These are phyloP conservation scores for Lepidium africanum DNA, from an alignment of 345 rosid genomes.

Conservation along the genomic window DNA sequence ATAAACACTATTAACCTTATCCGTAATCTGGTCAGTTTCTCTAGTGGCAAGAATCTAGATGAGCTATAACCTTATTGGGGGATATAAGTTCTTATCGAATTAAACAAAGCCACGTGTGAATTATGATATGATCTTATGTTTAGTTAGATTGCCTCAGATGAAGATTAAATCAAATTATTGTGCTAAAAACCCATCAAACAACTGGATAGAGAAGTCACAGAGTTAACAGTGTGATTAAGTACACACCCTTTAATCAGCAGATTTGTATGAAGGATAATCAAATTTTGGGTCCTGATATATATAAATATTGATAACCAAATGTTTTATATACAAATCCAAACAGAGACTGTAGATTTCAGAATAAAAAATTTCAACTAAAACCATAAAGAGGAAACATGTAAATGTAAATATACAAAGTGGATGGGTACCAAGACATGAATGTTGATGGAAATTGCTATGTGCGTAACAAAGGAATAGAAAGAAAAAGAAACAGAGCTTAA, in stretches of 20 bases:
- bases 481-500: neutral
- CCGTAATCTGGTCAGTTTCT: conserved; percentile 48
- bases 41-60: conserved; percentile 2
- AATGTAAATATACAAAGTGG: neutral
- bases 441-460: conserved; percentile 1
- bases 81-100: neutral
- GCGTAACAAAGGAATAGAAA: neutral
- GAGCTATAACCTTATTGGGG: conserved; percentile 9
- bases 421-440: neutral
- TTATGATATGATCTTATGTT: neutral
- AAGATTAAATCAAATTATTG: neutral
- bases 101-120: neutral
- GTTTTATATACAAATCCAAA: conserved; percentile 10
- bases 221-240: neutral
- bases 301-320: neutral
- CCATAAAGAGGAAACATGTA: neutral
- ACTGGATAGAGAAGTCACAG: too few relatives aligned
- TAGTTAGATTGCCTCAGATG: neutral
- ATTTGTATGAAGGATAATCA: neutral
- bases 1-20: conserved; percentile 37
- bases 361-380: neutral
- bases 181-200: neutral
- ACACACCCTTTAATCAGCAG: neutral
- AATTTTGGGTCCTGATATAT: neutral
- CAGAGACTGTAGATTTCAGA: neutral